Evolutionary conservation across 164 flowering plant genomes (phyloP).

Genomic region (Echeveria elegans): DNA sequence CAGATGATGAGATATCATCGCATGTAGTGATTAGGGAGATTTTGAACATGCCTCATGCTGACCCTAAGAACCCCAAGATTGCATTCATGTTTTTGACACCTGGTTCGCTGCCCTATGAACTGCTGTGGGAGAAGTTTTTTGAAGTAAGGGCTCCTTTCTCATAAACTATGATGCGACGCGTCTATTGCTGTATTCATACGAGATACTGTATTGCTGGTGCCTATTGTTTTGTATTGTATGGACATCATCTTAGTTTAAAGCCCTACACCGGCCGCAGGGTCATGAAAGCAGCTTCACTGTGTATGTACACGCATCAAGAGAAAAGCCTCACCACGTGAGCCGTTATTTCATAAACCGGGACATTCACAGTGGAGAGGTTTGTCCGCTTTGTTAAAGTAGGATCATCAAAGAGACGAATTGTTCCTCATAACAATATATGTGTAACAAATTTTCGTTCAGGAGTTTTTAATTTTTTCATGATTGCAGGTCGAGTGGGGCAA

Average conservation of each 20-base stretch:
- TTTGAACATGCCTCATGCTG: constrained; percentile 36
- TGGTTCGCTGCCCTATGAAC: constrained; percentile 79
- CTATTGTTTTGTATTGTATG: no score
- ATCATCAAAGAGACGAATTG: background rate
- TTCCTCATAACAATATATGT: background rate
- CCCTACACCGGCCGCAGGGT: constrained; percentile 38
- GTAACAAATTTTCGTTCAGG: background rate
- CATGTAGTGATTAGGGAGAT: constrained; percentile 68
- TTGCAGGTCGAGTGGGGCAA: constrained; percentile 81
- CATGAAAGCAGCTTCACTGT: constrained; percentile 79
- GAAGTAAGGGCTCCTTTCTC: constrained; percentile 33
- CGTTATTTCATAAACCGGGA: constrained; percentile 54
- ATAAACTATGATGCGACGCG: background rate
- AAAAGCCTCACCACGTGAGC: constrained; percentile 64
- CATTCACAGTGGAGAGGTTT: constrained; percentile 66
- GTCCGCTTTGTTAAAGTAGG: background rate
- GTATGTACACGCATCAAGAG: constrained; percentile 81
- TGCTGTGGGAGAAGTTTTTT: constrained; percentile 85
- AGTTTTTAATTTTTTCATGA: background rate
- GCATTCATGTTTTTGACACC: constrained; percentile 90
- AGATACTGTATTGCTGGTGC: no score
- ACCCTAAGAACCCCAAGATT: constrained; percentile 51
- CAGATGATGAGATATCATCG: constrained; percentile 80
- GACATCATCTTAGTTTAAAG: background rate
- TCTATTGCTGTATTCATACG: no score